These are phyloP conservation scores for Cornus florida DNA, from an alignment of 148 eudicot species.

Conservation along the genomic window DNA sequence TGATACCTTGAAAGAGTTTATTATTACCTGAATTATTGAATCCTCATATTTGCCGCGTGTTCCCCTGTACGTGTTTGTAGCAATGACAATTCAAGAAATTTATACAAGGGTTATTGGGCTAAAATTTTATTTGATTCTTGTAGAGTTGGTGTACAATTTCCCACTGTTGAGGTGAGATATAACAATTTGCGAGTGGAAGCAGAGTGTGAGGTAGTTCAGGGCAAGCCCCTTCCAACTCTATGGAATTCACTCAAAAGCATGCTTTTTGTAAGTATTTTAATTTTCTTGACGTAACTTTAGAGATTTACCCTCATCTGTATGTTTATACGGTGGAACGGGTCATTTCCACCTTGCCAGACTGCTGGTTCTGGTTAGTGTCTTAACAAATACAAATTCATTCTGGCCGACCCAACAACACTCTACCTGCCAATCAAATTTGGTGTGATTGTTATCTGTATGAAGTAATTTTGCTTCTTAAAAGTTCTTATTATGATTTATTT, in stretches of 20 bases:
- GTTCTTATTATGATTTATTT: too few species aligned
- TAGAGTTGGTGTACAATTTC: slow-evolving; percentile 75
- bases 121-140: slow-evolving; percentile 7
- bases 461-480: too few species aligned
- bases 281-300: neutral
- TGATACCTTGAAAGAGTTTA: too few species aligned
- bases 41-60: neutral
- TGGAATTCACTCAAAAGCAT: slow-evolving; percentile 79
- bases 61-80: too few species aligned
- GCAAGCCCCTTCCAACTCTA: slow-evolving; percentile 89
- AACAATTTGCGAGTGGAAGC: slow-evolving; percentile 62
- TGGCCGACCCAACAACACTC: too few species aligned
- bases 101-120: neutral
- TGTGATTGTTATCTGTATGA: too few species aligned
- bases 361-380: too few species aligned
- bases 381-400: too few species aligned
- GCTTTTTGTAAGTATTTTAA: slow-evolving; percentile 42
- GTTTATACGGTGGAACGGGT: neutral
- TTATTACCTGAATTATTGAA: neutral
- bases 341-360: too few species aligned
- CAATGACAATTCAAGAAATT: neutral
- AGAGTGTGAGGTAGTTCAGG: slow-evolving; percentile 69
- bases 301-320: neutral
- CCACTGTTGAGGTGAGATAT: slow-evolving; percentile 73
- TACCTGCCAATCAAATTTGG: too few species aligned